Percentiles rank a stretch among this genome's conserved stretches.
phyloP scores from a whole-genome alignment of 495 filamentous ascomycete species.

The Podospora fimiseda region DNA sequence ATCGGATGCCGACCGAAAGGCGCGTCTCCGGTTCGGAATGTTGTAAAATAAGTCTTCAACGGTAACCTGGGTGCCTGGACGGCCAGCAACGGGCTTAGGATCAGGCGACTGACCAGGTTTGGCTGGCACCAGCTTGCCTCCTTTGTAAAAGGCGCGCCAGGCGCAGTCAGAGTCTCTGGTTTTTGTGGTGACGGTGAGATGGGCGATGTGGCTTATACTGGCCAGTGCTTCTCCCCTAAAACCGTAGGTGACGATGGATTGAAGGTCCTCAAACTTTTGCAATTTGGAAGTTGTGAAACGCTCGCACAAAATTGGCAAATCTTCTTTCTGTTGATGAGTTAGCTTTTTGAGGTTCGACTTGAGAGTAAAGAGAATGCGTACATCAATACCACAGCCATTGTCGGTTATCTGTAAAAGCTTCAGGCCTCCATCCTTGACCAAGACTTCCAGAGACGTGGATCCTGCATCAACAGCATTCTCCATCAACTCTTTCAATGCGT shows the following conservation, averaged over 20 bases:
- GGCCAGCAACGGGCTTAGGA: constrained; percentile 81
- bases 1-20: constrained; percentile 86
- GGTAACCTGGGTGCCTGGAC: constrained; percentile 93
- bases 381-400: constrained; percentile 94
- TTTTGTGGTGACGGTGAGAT: constrained; percentile 90
- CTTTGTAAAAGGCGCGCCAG: constrained; percentile 78
- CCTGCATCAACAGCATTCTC: constrained; percentile 98
- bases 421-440: constrained; percentile 94
- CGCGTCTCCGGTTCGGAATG: constrained; percentile 76
- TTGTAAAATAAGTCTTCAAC: constrained; percentile 99
- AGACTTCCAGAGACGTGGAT: constrained; percentile 81
- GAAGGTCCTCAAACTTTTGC: constrained; percentile 89
- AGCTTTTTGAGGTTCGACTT: constrained; percentile 10
- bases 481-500: constrained; percentile 94
- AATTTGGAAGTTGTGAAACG: constrained; percentile 96
- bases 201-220: constrained; percentile 97
- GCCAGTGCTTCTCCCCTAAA: constrained; percentile 96
- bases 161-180: constrained; percentile 85
- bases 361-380: constrained; percentile 33
- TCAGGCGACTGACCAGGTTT: constrained; percentile 90
- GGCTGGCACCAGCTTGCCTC: constrained; percentile 73
- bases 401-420: constrained; percentile 97
- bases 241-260: constrained; percentile 88
- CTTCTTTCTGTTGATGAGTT: constrained; percentile 58
- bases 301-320: constrained; percentile 90